phyloP scores from a whole-genome alignment of 75 land plant species.

The Azolla pinnata region DNA sequence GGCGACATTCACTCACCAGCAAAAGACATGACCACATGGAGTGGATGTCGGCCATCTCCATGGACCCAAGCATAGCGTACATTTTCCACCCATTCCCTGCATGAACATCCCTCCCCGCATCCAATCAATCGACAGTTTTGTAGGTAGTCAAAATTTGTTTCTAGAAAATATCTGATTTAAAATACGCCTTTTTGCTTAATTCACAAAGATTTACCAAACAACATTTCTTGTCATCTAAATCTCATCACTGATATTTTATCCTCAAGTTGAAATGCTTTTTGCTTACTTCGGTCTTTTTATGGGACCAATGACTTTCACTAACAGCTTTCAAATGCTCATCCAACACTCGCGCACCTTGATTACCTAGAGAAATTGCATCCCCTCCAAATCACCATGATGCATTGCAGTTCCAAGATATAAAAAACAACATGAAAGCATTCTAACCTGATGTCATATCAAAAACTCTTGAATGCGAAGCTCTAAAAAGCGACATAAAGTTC shows the following conservation, averaged over 20 bases:
- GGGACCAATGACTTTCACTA: not conserved
- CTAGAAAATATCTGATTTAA: not conserved
- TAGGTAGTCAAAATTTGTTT: not conserved
- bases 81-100: conserved; percentile 26
- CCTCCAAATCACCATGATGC: not conserved
- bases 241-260: not conserved
- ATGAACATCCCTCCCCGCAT: conserved; percentile 25
- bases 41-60: conserved; percentile 33
- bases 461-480: conserved; percentile 17
- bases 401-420: not conserved
- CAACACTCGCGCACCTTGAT: conserved; percentile 16
- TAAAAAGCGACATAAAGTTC: conserved; percentile 17
- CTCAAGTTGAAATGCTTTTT: not conserved
- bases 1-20: conserved; percentile 19
- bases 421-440: not conserved
- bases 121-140: conserved; percentile 11
- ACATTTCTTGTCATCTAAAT: not conserved
- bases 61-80: conserved; percentile 33
- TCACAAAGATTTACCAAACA: not conserved
- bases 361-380: conserved; percentile 8
- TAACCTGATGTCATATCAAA: not conserved
- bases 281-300: not conserved
- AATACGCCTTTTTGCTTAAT: not conserved
- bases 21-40: conserved; percentile 39
- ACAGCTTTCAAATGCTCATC: conserved; percentile 19